Percentiles rank a stretch among this genome's conserved stretches.
Evolutionary conservation across 371 early-diverging fungal genomes (phyloP).

Genomic region (Fennellomyces sp.): DNA sequence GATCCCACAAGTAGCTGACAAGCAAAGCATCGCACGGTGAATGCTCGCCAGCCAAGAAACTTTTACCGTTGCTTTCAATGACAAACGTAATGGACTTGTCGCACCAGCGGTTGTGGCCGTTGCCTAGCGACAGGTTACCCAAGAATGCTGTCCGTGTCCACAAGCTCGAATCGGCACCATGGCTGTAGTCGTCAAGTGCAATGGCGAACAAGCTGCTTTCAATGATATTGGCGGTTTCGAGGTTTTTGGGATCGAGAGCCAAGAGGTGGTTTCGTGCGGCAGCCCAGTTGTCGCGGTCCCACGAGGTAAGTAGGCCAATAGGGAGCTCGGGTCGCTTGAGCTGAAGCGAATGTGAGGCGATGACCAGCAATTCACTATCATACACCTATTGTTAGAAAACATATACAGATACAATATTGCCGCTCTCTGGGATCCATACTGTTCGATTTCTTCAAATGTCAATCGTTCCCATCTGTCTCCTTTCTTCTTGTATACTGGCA

Average conservation of each 20-base stretch:
- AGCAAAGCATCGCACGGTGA: conserved; percentile 76
- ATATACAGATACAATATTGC: conserved; percentile 66
- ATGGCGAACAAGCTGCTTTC: conserved; percentile 77
- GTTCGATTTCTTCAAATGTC: conserved; percentile 71
- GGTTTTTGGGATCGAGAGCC: conserved; percentile 48
- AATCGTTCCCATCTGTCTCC: conserved; percentile 52
- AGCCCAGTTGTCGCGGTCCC: conserved; percentile 87
- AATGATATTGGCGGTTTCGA: conserved; percentile 52
- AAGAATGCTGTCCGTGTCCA: conserved; percentile 59
- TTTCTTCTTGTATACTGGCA: conserved; percentile 58
- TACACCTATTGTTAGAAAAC: conserved; percentile 25
- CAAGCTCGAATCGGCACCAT: conserved; percentile 29
- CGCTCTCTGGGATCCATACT: conserved; percentile 36
- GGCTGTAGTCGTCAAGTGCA: conserved; percentile 72
- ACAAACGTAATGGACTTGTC: conserved; percentile 76
- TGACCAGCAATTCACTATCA: conserved; percentile 19
- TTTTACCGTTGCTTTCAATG: conserved; percentile 67
- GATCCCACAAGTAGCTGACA: conserved; percentile 61
- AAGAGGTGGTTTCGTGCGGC: conserved; percentile 63
- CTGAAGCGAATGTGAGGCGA: conserved; percentile 50
- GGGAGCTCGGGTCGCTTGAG: conserved; percentile 49
- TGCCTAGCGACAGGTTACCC: conserved; percentile 30
- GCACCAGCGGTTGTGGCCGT: conserved; percentile 87
- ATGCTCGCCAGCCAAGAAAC: conserved; percentile 76
- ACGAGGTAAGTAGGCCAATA: conserved; percentile 80